Percentiles rank a stretch among this genome's conserved stretches.
These are phyloP conservation scores for Dioscorea zingiberensis DNA, from an alignment of 106 monocot genomes.

Conservation along the genomic window DNA sequence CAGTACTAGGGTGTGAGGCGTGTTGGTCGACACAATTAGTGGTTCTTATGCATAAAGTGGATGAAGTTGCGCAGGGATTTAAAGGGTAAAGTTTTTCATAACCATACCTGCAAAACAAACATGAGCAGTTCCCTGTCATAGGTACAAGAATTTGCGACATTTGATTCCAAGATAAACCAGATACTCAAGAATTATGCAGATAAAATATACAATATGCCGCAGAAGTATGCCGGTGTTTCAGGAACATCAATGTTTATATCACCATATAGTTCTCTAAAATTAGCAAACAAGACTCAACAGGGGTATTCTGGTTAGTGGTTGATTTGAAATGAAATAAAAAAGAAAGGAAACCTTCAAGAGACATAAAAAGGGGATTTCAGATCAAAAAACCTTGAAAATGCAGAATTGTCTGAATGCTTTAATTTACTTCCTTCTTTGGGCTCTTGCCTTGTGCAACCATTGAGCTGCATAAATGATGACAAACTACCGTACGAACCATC, in stretches of 20 bases:
- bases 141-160: neutral
- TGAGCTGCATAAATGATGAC: conserved; percentile 23
- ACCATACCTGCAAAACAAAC: conserved; percentile 44
- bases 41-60: conserved; percentile 19
- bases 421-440: conserved; percentile 41
- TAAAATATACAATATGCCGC: neutral
- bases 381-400: conserved; percentile 68
- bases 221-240: neutral
- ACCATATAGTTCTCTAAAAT: neutral
- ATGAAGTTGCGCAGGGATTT: conserved; percentile 14
- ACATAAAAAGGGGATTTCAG: neutral
- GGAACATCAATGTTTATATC: neutral
- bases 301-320: neutral
- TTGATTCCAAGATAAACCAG: neutral
- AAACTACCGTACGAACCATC: conserved; percentile 16
- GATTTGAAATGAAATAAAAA: neutral
- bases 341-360: neutral
- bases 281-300: neutral
- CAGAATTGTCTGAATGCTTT: conserved; percentile 76
- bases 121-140: neutral
- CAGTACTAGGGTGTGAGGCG: neutral
- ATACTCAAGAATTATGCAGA: neutral
- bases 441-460: conserved; percentile 9
- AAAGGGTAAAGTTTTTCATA: conserved; percentile 18
- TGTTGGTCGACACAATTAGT: conserved; percentile 13